Evolutionary conservation across 331 rosid species (phyloP).

Genomic region (Rhamnella rubrinervis): DNA sequence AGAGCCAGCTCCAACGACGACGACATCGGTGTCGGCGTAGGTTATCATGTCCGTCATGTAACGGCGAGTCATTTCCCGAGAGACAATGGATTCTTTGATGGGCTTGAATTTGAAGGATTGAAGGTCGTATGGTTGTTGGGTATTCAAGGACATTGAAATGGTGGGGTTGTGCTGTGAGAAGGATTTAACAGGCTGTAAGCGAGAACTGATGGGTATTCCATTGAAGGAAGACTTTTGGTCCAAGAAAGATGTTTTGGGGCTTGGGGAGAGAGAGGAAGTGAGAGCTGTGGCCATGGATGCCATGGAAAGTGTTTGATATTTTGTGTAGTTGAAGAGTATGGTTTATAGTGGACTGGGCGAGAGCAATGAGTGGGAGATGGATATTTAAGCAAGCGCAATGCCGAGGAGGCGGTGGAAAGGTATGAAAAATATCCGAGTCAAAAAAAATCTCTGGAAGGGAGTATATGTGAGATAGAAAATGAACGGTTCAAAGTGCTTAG

Average conservation of each 20-base stretch:
- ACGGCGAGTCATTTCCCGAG: slow-evolving; percentile 83
- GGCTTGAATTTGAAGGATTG: slow-evolving; percentile 48
- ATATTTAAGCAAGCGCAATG: no score
- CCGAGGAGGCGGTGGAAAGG: no score
- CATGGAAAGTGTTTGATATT: slow-evolving; percentile 20
- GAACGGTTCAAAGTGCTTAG: no score
- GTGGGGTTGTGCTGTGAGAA: slow-evolving; percentile 1
- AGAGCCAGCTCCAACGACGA: slow-evolving; percentile 73
- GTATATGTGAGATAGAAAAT: no score
- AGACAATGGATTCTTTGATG: slow-evolving; percentile 75
- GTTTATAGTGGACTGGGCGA: no score
- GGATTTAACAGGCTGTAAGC: no score
- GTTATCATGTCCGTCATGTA: slow-evolving; percentile 95
- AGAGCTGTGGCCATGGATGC: slow-evolving; percentile 76
- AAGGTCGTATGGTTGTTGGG: slow-evolving; percentile 49
- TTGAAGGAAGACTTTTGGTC: slow-evolving; percentile 44
- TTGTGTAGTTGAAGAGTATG: no score
- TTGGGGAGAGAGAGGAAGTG: slow-evolving; percentile 44
- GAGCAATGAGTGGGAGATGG: no score
- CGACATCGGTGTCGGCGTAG: slow-evolving; percentile 81
- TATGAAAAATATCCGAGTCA: no score
- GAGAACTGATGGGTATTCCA: slow-evolving; percentile 33
- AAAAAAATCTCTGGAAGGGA: no score
- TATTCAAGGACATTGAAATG: slow-evolving; percentile 50
- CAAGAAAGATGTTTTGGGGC: slow-evolving; percentile 41